phyloP scores from a whole-genome alignment of 2,329 filamentous ascomycete species.

The Cercospora sojina region DNA sequence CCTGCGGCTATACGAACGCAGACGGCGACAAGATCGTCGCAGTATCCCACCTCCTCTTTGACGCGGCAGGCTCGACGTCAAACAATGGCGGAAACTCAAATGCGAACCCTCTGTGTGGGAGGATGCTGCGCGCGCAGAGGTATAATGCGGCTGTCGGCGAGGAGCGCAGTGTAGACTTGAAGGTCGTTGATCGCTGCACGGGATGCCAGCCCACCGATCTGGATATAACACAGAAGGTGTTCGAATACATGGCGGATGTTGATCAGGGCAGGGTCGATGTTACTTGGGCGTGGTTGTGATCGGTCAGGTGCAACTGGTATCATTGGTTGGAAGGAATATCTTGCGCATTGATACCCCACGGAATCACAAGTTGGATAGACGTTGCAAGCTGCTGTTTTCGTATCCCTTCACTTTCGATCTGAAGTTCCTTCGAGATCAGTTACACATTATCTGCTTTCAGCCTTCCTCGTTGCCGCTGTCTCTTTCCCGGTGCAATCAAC shows the following conservation, averaged over 20 bases:
- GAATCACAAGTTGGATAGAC: not conserved
- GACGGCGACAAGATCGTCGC: constrained; percentile 62
- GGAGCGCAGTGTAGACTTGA: constrained; percentile 57
- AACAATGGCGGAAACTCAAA: constrained; percentile 51
- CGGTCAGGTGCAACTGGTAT: not conserved
- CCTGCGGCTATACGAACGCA: constrained; percentile 62
- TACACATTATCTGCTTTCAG: too few relatives aligned
- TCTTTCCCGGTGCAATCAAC: too few relatives aligned
- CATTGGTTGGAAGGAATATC: not conserved
- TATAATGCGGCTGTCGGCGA: constrained; percentile 36
- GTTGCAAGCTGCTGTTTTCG: not conserved
- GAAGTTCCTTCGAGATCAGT: not conserved
- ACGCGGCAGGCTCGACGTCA: constrained; percentile 41
- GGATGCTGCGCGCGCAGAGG: constrained; percentile 59
- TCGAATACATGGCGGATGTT: constrained; percentile 46
- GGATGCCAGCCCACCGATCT: constrained; percentile 51
- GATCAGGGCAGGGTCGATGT: constrained; percentile 36
- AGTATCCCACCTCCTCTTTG: constrained; percentile 62
- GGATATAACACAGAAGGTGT: constrained; percentile 52
- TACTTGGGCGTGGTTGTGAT: constrained; percentile 36
- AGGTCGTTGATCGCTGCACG: constrained; percentile 59
- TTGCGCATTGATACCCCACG: not conserved
- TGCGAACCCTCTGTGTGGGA: constrained; percentile 65
- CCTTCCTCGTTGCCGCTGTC: too few relatives aligned
- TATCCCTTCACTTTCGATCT: not conserved